Conservation (phyloP, 192 early-diverging fungal species). For the Backusella mclennaniae region DNA sequence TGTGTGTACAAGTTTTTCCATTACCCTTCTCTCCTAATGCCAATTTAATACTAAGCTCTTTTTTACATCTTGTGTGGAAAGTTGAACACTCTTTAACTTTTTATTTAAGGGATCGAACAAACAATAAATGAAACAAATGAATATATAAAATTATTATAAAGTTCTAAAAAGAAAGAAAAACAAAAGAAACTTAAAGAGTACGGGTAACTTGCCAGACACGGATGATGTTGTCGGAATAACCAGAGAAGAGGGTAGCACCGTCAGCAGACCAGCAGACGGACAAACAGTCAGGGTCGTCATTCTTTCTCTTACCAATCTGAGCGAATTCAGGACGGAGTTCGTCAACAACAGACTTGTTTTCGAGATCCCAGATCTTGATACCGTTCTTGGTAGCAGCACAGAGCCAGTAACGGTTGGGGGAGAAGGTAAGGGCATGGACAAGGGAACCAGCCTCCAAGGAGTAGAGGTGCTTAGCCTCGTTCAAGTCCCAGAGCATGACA, state of each 20-base stretch:
- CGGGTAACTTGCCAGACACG: constrained; percentile 81
- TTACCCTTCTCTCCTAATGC: no score
- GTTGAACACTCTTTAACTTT: constrained; percentile 4
- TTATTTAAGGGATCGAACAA: constrained; percentile 6
- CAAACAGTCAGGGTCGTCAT: constrained; percentile 79
- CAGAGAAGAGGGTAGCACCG: constrained; percentile 95
- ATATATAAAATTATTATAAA: constrained; percentile 4
- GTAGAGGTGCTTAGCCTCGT: constrained; percentile 99
- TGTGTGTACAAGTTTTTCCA: no score
- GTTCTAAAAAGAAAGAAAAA: constrained; percentile 3
- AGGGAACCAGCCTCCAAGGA: constrained; percentile 93
- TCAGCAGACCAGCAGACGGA: constrained; percentile 98
- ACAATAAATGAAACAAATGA: background rate
- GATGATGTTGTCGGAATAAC: constrained; percentile 92
- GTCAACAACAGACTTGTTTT: constrained; percentile 96
- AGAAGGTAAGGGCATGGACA: constrained; percentile 98
- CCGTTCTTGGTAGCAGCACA: constrained; percentile 92
- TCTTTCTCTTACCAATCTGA: constrained; percentile 71
- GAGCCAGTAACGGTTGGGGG: constrained; percentile 99
- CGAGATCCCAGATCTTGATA: constrained; percentile 99
- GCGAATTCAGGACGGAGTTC: constrained; percentile 79
- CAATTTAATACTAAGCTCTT: no score
- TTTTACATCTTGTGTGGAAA: background rate
- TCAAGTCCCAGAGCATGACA: constrained; percentile 99
- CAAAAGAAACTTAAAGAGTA: constrained; percentile 31